A percentile compares a stretch with the other conserved stretches of the same genome.
These are phyloP conservation scores for Moricandia moricandioides DNA, from an alignment of 345 rosid species.

Conservation along the genomic window DNA sequence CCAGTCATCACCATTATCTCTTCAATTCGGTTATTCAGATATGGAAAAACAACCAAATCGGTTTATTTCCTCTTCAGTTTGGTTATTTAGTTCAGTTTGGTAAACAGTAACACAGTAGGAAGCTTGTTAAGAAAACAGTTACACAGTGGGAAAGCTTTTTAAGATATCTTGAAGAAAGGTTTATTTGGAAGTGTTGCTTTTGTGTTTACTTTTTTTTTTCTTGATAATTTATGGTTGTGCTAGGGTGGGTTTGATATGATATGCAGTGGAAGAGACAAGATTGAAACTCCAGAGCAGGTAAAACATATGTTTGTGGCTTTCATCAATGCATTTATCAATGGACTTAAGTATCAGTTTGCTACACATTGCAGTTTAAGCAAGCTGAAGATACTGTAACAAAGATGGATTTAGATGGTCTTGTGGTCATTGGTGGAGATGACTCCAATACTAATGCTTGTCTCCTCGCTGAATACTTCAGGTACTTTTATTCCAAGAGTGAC, in stretches of 20 bases:
- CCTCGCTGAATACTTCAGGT: constrained; percentile 93
- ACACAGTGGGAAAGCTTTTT: background rate
- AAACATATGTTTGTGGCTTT: background rate
- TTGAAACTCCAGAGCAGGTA: constrained; percentile 96
- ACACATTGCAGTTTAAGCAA: constrained; percentile 68
- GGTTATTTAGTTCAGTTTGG: too few species aligned
- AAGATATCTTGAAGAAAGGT: background rate
- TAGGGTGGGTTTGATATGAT: constrained; percentile 99
- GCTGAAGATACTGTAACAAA: constrained; percentile 84
- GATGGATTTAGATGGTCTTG: constrained; percentile 84
- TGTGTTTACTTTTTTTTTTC: background rate
- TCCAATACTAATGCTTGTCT: constrained; percentile 98
- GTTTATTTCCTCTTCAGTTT: too few species aligned
- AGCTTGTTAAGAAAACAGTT: background rate
- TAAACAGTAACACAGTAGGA: too few species aligned
- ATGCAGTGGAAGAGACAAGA: constrained; percentile 97
- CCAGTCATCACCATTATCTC: too few species aligned
- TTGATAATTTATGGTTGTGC: background rate
- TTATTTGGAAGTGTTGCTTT: background rate
- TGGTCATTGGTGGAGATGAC: constrained; percentile 98
- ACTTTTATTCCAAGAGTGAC: background rate
- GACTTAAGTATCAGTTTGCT: background rate
- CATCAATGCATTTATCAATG: background rate
- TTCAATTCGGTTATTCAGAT: too few species aligned
- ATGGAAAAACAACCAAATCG: too few species aligned